A percentile compares a stretch with the other conserved stretches of the same genome.
These are phyloP conservation scores for Silene conica DNA, from an alignment of 148 eudicot species.

Conservation along the genomic window DNA sequence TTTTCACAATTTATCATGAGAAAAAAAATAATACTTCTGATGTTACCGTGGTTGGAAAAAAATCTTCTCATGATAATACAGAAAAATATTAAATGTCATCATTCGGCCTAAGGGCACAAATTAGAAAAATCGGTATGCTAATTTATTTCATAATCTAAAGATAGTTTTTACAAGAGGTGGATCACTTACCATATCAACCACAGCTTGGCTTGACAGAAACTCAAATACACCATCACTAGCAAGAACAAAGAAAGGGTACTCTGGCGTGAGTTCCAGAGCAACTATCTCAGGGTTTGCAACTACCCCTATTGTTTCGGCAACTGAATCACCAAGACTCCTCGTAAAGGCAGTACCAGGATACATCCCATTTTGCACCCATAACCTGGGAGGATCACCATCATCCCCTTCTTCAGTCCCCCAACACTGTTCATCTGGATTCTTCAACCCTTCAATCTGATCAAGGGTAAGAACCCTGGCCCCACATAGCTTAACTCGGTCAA, in stretches of 20 bases:
- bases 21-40: too few species aligned
- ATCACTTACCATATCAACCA: conserved; percentile 91
- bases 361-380: conserved; percentile 97
- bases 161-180: conserved; percentile 10
- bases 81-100: too few species aligned
- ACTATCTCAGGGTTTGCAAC: conserved; percentile 88
- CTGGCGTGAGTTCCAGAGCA: conserved; percentile 73
- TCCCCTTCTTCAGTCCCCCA: conserved; percentile 98
- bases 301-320: conserved; percentile 94
- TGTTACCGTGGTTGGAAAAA: too few species aligned
- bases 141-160: conserved; percentile 6
- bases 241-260: conserved; percentile 86
- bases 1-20: too few species aligned
- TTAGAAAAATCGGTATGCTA: background rate
- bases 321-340: conserved; percentile 91
- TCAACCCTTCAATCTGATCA: conserved; percentile 98
- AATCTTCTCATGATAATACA: too few species aligned
- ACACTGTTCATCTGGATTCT: conserved; percentile 83
- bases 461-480: conserved; percentile 98
- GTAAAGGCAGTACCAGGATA: conserved; percentile 98
- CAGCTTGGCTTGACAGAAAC: conserved; percentile 90
- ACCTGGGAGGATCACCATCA: conserved; percentile 98
- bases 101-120: too few species aligned
- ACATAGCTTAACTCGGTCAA: conserved; percentile 79
- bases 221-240: conserved; percentile 99